Evolutionary conservation across 208 protist species (phyloP).

Genomic region (Wallacemonas sp.): DNA sequence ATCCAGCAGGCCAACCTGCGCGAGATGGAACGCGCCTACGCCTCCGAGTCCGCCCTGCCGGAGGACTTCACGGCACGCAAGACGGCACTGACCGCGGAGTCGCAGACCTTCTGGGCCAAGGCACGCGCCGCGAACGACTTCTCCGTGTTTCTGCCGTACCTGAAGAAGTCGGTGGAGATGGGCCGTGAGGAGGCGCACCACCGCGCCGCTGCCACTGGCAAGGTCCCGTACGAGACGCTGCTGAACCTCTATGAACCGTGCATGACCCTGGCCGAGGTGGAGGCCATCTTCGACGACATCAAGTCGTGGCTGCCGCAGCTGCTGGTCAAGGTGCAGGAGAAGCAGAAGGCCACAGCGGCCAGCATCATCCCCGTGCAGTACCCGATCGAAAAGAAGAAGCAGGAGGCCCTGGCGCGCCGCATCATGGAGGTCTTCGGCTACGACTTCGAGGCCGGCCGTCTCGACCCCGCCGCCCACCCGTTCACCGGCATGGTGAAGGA

Average conservation of each 20-base stretch:
- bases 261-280: conserved; percentile 32
- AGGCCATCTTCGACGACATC: conserved; percentile 44
- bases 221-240: conserved; percentile 42
- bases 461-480: conserved; percentile 59
- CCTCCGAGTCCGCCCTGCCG: conserved; percentile 22
- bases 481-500: conserved; percentile 44
- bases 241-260: conserved; percentile 57
- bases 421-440: conserved; percentile 43
- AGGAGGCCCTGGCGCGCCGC: conserved; percentile 24
- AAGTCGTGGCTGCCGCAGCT: conserved; percentile 43
- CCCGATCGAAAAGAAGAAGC: conserved; percentile 34
- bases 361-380: conserved; percentile 21
- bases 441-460: conserved; percentile 48
- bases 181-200: conserved; percentile 29
- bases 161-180: conserved; percentile 41
- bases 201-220: conserved; percentile 18
- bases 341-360: conserved; percentile 24
- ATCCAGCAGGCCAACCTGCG: conserved; percentile 38
- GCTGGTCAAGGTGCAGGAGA: conserved; percentile 35
- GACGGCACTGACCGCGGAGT: conserved; percentile 21
- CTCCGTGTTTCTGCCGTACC: conserved; percentile 25
- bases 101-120: conserved; percentile 30
- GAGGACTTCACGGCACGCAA: conserved; percentile 27
- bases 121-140: conserved; percentile 47
- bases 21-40: conserved; percentile 27